phyloP scores from a whole-genome alignment of 2,329 filamentous ascomycete species.

The Penicillium oxalicum region DNA sequence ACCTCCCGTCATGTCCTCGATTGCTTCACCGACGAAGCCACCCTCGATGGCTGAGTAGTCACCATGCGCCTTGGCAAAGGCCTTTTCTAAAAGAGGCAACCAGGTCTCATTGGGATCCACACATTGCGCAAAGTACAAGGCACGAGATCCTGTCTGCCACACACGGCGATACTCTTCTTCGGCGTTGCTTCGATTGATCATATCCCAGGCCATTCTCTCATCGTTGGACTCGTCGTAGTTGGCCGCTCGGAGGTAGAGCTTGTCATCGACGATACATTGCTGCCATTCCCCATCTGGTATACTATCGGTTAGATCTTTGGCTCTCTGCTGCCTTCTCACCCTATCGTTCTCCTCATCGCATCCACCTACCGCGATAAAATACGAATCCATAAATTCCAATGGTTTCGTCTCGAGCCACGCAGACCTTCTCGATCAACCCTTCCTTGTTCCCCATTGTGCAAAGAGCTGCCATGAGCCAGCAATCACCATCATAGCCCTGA shows the following conservation, averaged over 20 bases:
- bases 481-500: constrained; percentile 73
- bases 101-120: constrained; percentile 73
- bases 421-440: constrained; percentile 65
- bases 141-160: constrained; percentile 69
- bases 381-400: constrained; percentile 83
- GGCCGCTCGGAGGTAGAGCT: constrained; percentile 75
- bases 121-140: constrained; percentile 72
- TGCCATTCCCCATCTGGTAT: constrained; percentile 75
- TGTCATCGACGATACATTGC: constrained; percentile 85
- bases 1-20: constrained; percentile 54
- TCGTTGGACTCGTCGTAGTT: constrained; percentile 74
- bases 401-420: constrained; percentile 64
- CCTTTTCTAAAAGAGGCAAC: constrained; percentile 74
- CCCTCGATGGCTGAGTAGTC: constrained; percentile 71
- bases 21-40: constrained; percentile 61
- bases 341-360: too few relatives aligned
- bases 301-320: background rate
- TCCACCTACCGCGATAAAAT: constrained; percentile 58
- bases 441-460: constrained; percentile 70
- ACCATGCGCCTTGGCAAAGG: constrained; percentile 77
- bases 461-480: constrained; percentile 78
- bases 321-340: too few relatives aligned
- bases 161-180: constrained; percentile 65
- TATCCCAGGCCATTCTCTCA: constrained; percentile 67
- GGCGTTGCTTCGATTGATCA: constrained; percentile 67